These are phyloP conservation scores for Fusarium pseudocircinatum DNA, from an alignment of 2,329 filamentous ascomycete genomes.

Conservation along the genomic window DNA sequence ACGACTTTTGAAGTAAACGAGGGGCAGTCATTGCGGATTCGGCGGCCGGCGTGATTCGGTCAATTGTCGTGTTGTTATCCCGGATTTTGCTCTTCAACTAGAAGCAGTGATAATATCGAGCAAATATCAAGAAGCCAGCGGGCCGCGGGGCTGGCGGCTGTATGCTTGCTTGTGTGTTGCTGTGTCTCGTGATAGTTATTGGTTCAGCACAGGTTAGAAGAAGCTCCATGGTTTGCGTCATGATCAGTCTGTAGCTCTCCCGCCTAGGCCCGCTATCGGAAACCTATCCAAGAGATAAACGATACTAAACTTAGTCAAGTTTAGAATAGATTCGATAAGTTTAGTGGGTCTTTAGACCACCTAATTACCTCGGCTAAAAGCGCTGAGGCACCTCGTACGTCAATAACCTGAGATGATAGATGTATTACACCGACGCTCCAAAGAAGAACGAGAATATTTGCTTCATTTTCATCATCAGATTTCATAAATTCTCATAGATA, in stretches of 20 bases:
- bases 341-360: neutral
- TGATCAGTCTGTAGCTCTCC: neutral
- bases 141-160: neutral
- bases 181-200: constrained; percentile 20
- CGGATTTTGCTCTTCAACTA: neutral
- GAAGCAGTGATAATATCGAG: neutral
- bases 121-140: neutral
- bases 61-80: neutral
- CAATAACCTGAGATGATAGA: neutral
- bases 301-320: neutral
- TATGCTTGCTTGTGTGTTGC: neutral
- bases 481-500: neutral
- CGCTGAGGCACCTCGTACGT: neutral
- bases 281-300: neutral
- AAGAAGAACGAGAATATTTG: neutral
- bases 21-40: constrained; percentile 31
- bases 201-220: neutral
- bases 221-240: constrained; percentile 32
- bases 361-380: neutral
- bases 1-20: constrained; percentile 28
- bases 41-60: neutral
- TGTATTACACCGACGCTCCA: neutral
- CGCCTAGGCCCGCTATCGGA: neutral
- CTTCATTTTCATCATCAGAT: neutral
- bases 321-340: neutral